Evolutionary conservation across 108 stramenopile genomes (phyloP).

Genomic region (Fragilariopsis cylindrus): DNA sequence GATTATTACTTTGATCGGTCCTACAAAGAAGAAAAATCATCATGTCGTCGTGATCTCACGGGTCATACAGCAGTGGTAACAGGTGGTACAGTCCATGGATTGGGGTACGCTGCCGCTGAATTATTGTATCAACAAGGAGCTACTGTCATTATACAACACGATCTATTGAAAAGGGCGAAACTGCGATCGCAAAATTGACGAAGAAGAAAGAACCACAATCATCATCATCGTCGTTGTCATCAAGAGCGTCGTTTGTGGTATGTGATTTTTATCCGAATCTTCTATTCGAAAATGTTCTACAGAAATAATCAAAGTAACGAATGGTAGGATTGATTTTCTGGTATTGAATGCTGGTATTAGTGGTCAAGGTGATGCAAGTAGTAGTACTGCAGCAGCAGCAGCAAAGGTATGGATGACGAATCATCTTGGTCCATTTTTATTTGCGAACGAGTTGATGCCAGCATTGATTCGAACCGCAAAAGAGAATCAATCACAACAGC

Average conservation of each 20-base stretch:
- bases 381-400: background rate
- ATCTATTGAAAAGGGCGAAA: background rate
- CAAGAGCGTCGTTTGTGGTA: background rate
- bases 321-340: conserved; percentile 12
- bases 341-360: conserved; percentile 10
- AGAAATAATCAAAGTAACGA: background rate
- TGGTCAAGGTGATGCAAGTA: background rate
- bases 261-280: conserved; percentile 7
- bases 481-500: background rate
- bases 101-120: conserved; percentile 14
- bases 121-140: conserved; percentile 5
- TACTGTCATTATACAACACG: conserved; percentile 6
- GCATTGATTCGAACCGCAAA: background rate
- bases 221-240: background rate
- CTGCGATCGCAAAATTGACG: background rate
- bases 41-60: background rate
- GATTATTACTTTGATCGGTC: background rate
- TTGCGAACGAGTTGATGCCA: conserved; percentile 13
- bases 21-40: background rate
- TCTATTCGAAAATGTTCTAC: background rate
- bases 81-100: conserved; percentile 3
- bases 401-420: conserved; percentile 22
- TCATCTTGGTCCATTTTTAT: conserved; percentile 11
- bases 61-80: conserved; percentile 4
- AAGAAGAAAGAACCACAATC: background rate